Evolutionary conservation across 2,329 filamentous ascomycete species (phyloP).

Genomic region (Fusarium solani-melongenae): DNA sequence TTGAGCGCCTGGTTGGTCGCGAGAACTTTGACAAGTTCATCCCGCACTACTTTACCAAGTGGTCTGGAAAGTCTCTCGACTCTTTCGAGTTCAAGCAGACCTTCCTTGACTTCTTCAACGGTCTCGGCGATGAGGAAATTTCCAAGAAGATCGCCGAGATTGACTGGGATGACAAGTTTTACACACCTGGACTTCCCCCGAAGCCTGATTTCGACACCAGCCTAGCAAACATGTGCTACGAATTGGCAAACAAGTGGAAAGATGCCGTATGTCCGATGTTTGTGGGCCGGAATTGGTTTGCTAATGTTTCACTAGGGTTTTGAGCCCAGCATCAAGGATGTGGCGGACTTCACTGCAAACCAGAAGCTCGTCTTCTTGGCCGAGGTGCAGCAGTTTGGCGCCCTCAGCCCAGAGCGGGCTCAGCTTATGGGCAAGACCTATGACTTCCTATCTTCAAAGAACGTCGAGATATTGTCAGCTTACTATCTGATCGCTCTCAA

Average conservation of each 20-base stretch:
- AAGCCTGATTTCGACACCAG: conserved; percentile 93
- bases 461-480: conserved; percentile 85
- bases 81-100: conserved; percentile 94
- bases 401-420: conserved; percentile 73
- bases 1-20: conserved; percentile 86
- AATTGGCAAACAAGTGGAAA: conserved; percentile 85
- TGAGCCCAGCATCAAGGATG: conserved; percentile 74
- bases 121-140: conserved; percentile 69
- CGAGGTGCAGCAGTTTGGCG: conserved; percentile 71
- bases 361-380: conserved; percentile 94
- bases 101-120: conserved; percentile 84
- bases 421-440: conserved; percentile 81
- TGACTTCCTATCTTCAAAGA: conserved; percentile 77
- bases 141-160: conserved; percentile 75
- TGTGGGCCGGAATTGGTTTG: conserved; percentile 3
- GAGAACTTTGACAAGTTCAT: conserved; percentile 96
- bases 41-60: conserved; percentile 90
- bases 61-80: conserved; percentile 87
- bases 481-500: conserved; percentile 84
- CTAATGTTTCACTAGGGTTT: conserved; percentile 60
- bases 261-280: conserved; percentile 58
- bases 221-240: conserved; percentile 86
- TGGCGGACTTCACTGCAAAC: conserved; percentile 81
- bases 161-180: conserved; percentile 93
- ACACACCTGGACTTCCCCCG: conserved; percentile 85